phyloP scores from a whole-genome alignment of 1,139 yeast species.

The Debaryomyces nepalensis region DNA sequence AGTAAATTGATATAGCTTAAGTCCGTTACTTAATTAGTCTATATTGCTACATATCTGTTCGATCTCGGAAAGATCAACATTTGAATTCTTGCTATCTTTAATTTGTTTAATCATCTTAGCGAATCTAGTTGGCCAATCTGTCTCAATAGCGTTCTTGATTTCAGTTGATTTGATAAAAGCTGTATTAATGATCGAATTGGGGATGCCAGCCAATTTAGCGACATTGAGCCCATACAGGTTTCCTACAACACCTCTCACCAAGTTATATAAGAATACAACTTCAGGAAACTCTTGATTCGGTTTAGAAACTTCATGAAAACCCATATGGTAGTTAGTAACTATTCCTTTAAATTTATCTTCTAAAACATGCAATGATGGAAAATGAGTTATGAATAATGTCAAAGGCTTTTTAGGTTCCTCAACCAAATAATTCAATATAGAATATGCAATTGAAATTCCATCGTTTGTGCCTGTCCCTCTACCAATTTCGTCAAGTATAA shows the following conservation, averaged over 20 bases:
- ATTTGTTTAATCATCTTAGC: constrained; percentile 11
- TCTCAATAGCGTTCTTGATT: constrained; percentile 40
- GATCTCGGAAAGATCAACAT: constrained; percentile 13
- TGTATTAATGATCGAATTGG: constrained; percentile 48
- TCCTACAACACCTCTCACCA: constrained; percentile 61
- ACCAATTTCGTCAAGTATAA: constrained; percentile 86
- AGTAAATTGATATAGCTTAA: neutral
- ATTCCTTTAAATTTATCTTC: constrained; percentile 42
- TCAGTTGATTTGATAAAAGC: constrained; percentile 55
- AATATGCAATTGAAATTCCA: constrained; percentile 85
- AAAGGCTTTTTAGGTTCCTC: constrained; percentile 52
- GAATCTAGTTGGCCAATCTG: constrained; percentile 13
- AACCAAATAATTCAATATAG: constrained; percentile 70
- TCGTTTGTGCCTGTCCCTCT: constrained; percentile 88
- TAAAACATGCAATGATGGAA: constrained; percentile 68
- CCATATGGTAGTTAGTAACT: constrained; percentile 76
- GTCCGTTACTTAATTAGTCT: constrained; percentile 2
- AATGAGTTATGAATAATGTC: constrained; percentile 84
- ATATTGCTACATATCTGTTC: constrained; percentile 15
- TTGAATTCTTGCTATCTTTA: constrained; percentile 9
- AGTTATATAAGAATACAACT: constrained; percentile 63
- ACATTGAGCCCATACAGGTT: constrained; percentile 81
- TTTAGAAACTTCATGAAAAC: constrained; percentile 55
- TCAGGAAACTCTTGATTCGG: constrained; percentile 42
- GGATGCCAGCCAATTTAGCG: constrained; percentile 71